Evolutionary conservation across 257 asterid species (phyloP).

Genomic region (Salvia miltiorrhiza): DNA sequence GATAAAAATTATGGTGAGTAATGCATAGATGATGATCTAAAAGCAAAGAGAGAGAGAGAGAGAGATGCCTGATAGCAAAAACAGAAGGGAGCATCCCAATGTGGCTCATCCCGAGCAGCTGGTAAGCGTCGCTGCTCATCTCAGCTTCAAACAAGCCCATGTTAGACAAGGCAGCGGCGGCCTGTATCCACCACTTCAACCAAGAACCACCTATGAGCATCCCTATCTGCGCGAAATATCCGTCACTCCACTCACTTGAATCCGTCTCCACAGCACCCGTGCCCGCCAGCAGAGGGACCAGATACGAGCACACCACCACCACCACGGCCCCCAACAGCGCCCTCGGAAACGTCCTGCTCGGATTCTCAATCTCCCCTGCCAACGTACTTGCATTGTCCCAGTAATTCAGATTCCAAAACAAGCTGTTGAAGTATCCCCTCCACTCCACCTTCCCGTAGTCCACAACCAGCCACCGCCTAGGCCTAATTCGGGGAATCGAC

Average conservation of each 20-base stretch:
- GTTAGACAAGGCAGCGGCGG: slow-evolving; percentile 85
- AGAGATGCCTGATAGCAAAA: slow-evolving; percentile 60
- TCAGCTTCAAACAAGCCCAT: slow-evolving; percentile 92
- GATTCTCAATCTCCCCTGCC: slow-evolving; percentile 83
- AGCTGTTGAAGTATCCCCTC: slow-evolving; percentile 71
- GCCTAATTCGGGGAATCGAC: slow-evolving; percentile 62
- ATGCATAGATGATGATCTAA: too few relatives aligned
- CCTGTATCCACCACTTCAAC: slow-evolving; percentile 96
- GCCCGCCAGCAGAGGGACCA: slow-evolving; percentile 72
- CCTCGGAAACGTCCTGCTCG: slow-evolving; percentile 63
- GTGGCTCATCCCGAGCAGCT: slow-evolving; percentile 91
- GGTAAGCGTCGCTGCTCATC: slow-evolving; percentile 88
- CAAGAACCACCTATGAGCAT: slow-evolving; percentile 82
- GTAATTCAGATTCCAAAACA: slow-evolving; percentile 86
- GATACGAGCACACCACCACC: slow-evolving; percentile 62
- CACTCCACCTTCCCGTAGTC: slow-evolving; percentile 52
- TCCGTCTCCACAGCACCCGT: slow-evolving; percentile 78
- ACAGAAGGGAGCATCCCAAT: slow-evolving; percentile 88
- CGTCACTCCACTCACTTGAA: slow-evolving; percentile 71
- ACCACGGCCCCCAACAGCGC: slow-evolving; percentile 70
- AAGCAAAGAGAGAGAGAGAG: not conserved
- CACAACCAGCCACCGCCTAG: slow-evolving; percentile 57
- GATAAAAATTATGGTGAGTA: too few relatives aligned
- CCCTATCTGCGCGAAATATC: slow-evolving; percentile 79
- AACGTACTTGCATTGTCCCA: slow-evolving; percentile 90